Percentiles rank a stretch among this genome's conserved stretches.
phyloP scores from a whole-genome alignment of 306 rosid species.

The Gastrolobium villosum region DNA sequence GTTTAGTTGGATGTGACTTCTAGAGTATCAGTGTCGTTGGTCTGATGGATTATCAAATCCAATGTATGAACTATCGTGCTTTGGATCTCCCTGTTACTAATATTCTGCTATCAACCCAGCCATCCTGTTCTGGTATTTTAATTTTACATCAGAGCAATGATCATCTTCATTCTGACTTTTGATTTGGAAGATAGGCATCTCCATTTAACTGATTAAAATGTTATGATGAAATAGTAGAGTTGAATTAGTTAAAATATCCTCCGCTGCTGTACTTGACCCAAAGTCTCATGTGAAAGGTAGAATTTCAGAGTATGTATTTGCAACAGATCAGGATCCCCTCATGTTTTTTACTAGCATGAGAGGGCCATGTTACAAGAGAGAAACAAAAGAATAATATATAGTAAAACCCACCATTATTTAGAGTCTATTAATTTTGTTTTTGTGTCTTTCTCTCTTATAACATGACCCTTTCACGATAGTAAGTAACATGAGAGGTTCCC shows the following conservation, averaged over 20 bases:
- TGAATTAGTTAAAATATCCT: background rate
- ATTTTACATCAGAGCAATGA: background rate
- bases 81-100: background rate
- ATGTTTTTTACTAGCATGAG: background rate
- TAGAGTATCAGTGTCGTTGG: background rate
- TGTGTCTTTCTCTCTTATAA: background rate
- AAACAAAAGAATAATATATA: background rate
- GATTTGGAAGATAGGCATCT: background rate
- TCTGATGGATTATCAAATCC: conserved; percentile 20
- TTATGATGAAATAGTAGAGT: background rate
- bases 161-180: conserved; percentile 1
- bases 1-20: background rate
- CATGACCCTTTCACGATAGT: background rate
- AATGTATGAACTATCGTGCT: background rate
- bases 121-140: background rate
- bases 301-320: background rate
- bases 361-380: background rate
- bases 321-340: background rate
- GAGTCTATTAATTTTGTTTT: background rate
- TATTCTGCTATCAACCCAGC: conserved; percentile 26
- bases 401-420: background rate
- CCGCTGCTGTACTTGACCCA: background rate
- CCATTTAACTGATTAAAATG: background rate
- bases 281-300: conserved; percentile 7
- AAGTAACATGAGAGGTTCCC: background rate